Conservation (phyloP, 495 filamentous ascomycete species). For the Acidomyces sp. region DNA sequence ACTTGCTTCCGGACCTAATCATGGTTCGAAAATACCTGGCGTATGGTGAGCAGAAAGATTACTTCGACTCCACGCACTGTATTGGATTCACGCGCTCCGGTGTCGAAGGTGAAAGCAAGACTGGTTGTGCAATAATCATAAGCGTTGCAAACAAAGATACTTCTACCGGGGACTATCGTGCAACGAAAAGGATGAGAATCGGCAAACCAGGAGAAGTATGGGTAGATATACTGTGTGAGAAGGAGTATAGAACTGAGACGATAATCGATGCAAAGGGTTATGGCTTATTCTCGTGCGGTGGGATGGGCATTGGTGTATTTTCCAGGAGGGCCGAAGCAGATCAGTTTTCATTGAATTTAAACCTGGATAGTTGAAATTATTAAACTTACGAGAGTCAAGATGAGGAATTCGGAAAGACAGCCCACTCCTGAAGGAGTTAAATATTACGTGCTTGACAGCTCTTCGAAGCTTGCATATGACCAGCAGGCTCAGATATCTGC, state of each 20-base stretch:
- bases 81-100: conserved; percentile 52
- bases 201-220: conserved; percentile 26
- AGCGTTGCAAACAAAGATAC: conserved; percentile 9
- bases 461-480: too few relatives aligned
- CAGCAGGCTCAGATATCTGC: too few relatives aligned
- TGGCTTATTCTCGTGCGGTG: conserved; percentile 24
- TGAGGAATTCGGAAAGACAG: too few relatives aligned
- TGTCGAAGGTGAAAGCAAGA: conserved; percentile 12
- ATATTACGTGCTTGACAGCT: too few relatives aligned
- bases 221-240: conserved; percentile 25
- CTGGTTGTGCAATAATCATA: conserved; percentile 27
- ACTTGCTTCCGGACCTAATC: conserved; percentile 45
- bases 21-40: conserved; percentile 55
- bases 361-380: too few relatives aligned
- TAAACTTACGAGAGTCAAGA: too few relatives aligned
- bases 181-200: conserved; percentile 24
- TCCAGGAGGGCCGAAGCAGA: too few relatives aligned
- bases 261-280: conserved; percentile 27
- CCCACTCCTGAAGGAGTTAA: too few relatives aligned
- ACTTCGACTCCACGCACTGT: conserved; percentile 52
- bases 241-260: conserved; percentile 18
- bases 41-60: conserved; percentile 55
- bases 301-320: conserved; percentile 23
- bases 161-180: conserved; percentile 2
- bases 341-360: too few relatives aligned